Base-by-base conservation (phyloP, 148 eudicot species). In the Cornus suecica region DNA sequence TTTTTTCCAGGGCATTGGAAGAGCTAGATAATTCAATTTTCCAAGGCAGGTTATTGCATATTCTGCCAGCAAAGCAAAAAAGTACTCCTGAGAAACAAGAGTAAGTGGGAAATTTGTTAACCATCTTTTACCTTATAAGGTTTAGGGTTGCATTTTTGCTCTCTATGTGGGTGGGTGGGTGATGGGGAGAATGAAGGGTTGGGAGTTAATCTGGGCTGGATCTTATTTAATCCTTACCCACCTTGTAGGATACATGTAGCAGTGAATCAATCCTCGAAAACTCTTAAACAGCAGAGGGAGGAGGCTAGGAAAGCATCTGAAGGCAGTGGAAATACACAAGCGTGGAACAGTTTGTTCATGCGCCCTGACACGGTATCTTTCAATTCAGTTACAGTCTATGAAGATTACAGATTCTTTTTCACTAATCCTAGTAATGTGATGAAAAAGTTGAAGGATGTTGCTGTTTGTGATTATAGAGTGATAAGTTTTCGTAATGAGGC, bases 271-370 rank as follows among this genome's bases (percentile, higher is more conserved):
- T 71, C 77, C 30, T 75, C 87, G 29, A 91, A 86, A 74, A 86
- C 92, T 65, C 83, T 95, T 34, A 95, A 93, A 88, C 93, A 85
- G 74, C 73, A 80, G 80, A 90, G 90, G 82, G 83, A 78, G 81
- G 91, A 88, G 42, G 90, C 88, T 72, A 90, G 82, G 81, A 96
- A 91, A 86, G 83, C 87, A 69, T 88, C 93, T 66, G 99, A 96
- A 84, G 90, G 94, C 67, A 75, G 87, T 69, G 99, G 98, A 69
- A 86, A 91, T 78, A 91, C 94, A 65, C 83, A 65, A 82, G 88
- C 97, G 42, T 96, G 99, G 99, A 96, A 96, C 81, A 88, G 89
- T 86, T 89, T 96, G 87, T 93, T 86, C 79, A 96, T 93, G 95
- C 92, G 91, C 52, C 70, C 94, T 67, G 98, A 93, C 77, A 92